phyloP scores from a whole-genome alignment of 2,329 filamentous ascomycete species.

The Botryotinia convoluta region DNA sequence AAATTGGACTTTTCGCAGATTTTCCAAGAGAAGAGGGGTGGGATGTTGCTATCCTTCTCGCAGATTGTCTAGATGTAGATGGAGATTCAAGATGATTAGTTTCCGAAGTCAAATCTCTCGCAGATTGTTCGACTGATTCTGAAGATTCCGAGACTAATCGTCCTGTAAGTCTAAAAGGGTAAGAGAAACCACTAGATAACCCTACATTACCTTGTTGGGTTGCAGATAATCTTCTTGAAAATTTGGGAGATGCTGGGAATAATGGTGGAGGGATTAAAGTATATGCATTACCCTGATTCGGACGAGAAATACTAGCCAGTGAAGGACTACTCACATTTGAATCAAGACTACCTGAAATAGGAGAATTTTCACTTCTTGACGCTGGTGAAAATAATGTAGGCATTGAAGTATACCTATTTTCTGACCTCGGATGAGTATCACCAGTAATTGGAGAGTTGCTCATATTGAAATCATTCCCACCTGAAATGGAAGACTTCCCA shows the following conservation, averaged over 20 bases:
- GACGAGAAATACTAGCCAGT: not conserved
- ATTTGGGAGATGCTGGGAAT: not conserved
- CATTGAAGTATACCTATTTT: not conserved
- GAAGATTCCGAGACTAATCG: not conserved
- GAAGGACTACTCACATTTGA: not conserved
- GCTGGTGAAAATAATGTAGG: no score
- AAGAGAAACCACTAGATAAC: not conserved
- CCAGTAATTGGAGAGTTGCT: not conserved
- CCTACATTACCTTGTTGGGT: not conserved
- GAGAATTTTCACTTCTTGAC: not conserved
- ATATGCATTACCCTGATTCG: not conserved
- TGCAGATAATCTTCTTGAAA: not conserved
- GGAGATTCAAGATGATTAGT: not conserved
- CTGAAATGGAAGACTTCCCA: not conserved
- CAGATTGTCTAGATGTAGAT: not conserved
- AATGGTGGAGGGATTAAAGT: not conserved
- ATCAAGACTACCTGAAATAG: not conserved
- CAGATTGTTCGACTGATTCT: fast-evolving
- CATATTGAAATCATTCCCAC: not conserved
- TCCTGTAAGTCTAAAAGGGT: not conserved
- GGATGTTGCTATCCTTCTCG: not conserved
- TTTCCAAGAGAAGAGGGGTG: not conserved
- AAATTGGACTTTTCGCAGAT: not conserved
- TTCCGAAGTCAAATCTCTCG: not conserved
- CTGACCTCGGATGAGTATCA: not conserved